Evolutionary conservation across 495 filamentous ascomycete genomes (phyloP).

Genomic region (Lepidopterella palustris): DNA sequence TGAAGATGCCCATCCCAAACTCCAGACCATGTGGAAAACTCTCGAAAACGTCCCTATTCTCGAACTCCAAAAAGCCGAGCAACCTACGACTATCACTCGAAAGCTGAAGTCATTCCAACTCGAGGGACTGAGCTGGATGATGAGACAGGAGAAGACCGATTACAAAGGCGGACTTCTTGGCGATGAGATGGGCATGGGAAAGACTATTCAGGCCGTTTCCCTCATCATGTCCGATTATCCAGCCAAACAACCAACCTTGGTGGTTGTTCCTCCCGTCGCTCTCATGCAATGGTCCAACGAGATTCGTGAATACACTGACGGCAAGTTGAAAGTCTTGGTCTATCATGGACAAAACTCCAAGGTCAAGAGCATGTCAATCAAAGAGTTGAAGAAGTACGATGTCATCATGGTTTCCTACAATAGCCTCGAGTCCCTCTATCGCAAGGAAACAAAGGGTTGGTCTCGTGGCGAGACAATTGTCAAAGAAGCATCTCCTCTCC

Average conservation of each 20-base stretch:
- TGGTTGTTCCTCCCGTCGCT: conserved; percentile 89
- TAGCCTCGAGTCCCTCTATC: conserved; percentile 81
- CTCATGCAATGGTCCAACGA: conserved; percentile 96
- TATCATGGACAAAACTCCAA: conserved; percentile 82
- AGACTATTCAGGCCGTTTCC: conserved; percentile 95
- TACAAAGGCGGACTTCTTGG: conserved; percentile 87
- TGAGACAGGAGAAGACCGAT: conserved; percentile 70
- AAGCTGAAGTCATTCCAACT: conserved; percentile 87
- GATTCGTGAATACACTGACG: conserved; percentile 85
- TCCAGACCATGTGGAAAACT: conserved; percentile 77
- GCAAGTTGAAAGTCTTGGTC: conserved; percentile 79
- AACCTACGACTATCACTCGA: conserved; percentile 72
- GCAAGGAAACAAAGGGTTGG: conserved; percentile 89
- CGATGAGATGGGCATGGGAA: conserved; percentile 97
- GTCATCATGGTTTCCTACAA: conserved; percentile 95
- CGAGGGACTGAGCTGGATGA: conserved; percentile 92
- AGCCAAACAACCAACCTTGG: conserved; percentile 70
- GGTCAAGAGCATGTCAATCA: conserved; percentile 62
- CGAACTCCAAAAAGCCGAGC: conserved; percentile 56
- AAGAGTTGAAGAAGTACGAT: conserved; percentile 73
- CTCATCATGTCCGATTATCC: conserved; percentile 97
- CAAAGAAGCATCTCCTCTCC: conserved; percentile 80
- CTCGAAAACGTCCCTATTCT: conserved; percentile 62
- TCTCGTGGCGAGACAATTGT: conserved; percentile 65
- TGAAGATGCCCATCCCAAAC: conserved; percentile 66